These are phyloP conservation scores for Odontarrhena argentea DNA, from an alignment of 345 rosid species.

Conservation along the genomic window DNA sequence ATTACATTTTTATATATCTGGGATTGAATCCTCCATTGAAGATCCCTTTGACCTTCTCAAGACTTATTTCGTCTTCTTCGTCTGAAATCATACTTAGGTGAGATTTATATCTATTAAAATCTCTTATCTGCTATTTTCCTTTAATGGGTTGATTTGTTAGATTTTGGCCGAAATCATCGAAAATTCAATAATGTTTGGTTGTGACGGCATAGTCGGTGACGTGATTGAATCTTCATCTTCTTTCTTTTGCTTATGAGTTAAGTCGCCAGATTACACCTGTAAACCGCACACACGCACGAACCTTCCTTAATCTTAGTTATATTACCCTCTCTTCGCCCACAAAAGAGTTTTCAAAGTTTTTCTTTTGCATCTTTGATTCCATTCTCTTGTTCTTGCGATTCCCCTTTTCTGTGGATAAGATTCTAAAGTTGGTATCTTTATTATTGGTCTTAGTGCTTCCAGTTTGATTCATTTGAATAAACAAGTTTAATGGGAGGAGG, in stretches of 20 bases:
- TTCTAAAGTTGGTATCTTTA: constrained; percentile 22
- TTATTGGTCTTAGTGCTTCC: not conserved
- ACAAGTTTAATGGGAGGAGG: constrained; percentile 63
- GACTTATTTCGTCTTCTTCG: not conserved
- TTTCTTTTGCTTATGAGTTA: not conserved
- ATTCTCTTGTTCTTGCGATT: not conserved
- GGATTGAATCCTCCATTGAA: constrained; percentile 25
- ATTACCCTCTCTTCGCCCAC: not conserved
- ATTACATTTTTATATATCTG: not conserved
- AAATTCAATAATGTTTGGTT: not conserved
- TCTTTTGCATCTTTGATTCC: constrained; percentile 8
- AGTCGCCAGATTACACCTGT: constrained; percentile 20
- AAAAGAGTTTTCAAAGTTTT: constrained; percentile 3
- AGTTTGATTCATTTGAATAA: constrained; percentile 7
- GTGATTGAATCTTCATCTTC: constrained; percentile 36
- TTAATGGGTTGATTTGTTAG: not conserved
- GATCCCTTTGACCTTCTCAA: constrained; percentile 3
- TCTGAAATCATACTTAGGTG: not conserved
- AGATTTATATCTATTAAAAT: not conserved
- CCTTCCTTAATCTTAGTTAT: not conserved
- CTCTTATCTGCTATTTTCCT: not conserved
- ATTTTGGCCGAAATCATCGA: not conserved
- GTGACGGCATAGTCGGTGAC: constrained; percentile 37
- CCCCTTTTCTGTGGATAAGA: constrained; percentile 13
- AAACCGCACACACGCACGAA: not conserved